These are phyloP conservation scores for Lachancea waltii DNA, from an alignment of 805 yeast genomes.

Conservation along the genomic window DNA sequence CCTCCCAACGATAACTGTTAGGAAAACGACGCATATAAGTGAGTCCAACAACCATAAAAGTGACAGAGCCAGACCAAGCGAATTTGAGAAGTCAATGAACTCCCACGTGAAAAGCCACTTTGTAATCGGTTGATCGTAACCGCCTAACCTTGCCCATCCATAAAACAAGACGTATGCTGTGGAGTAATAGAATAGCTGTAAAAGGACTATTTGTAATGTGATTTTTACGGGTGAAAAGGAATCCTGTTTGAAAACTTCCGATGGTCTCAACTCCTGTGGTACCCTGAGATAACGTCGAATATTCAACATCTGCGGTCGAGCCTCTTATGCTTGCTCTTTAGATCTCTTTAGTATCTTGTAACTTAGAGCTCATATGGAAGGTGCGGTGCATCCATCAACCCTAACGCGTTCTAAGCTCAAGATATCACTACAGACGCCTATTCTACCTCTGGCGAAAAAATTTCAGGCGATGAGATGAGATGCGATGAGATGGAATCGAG, in stretches of 20 bases:
- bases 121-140: slow-evolving; percentile 56
- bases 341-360: too few relatives aligned
- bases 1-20: slow-evolving; percentile 83
- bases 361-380: too few relatives aligned
- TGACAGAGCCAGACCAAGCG: slow-evolving; percentile 71
- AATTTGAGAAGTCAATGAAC: slow-evolving; percentile 61
- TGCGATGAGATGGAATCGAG: slow-evolving; percentile 2
- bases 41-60: slow-evolving; percentile 79
- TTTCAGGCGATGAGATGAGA: slow-evolving; percentile 21
- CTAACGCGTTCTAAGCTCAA: neutral
- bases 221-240: slow-evolving; percentile 53
- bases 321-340: neutral
- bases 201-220: slow-evolving; percentile 62
- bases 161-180: slow-evolving; percentile 64
- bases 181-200: slow-evolving; percentile 73
- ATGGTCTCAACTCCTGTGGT: slow-evolving; percentile 26
- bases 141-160: slow-evolving; percentile 59
- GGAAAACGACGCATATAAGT: slow-evolving; percentile 72
- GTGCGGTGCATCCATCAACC: too few relatives aligned
- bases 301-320: slow-evolving; percentile 16
- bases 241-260: slow-evolving; percentile 34
- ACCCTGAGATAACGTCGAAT: slow-evolving; percentile 27
- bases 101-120: slow-evolving; percentile 79
- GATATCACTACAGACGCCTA: neutral
- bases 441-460: neutral